phyloP scores from a whole-genome alignment of 768 basidiomycete genomes.

The Pholiota conissans region DNA sequence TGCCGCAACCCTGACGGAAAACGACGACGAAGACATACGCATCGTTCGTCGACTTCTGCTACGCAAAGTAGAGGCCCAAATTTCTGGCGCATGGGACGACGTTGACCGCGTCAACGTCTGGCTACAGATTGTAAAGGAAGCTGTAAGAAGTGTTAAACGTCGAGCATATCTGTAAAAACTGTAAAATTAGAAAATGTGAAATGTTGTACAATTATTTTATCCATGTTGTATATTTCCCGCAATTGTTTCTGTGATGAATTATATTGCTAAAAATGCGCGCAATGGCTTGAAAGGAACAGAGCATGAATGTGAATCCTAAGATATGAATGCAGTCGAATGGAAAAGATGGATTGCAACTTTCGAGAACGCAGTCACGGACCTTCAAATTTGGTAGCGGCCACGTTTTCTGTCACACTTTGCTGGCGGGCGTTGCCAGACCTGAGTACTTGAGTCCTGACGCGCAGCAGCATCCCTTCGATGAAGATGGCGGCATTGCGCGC shows the following conservation, averaged over 20 bases:
- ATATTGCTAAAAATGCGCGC: neutral
- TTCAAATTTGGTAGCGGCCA: neutral
- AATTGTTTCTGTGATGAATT: neutral
- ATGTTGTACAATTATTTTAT: constrained; percentile 10
- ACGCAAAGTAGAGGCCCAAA: constrained; percentile 62
- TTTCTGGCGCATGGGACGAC: constrained; percentile 57
- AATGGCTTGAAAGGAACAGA: neutral
- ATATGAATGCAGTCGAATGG: neutral
- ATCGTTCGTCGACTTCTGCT: constrained; percentile 62
- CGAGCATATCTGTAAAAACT: constrained; percentile 42
- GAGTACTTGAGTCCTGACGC: too few species aligned
- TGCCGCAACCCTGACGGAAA: constrained; percentile 47
- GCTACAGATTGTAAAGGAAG: constrained; percentile 66
- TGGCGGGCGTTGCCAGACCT: neutral
- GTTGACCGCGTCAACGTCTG: constrained; percentile 59
- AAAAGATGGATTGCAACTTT: constrained; percentile 34
- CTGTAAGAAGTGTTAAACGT: constrained; percentile 55
- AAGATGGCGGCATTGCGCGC: too few species aligned
- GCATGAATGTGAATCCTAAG: neutral
- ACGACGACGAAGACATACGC: constrained; percentile 65
- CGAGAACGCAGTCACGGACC: constrained; percentile 37
- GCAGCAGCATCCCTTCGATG: too few species aligned
- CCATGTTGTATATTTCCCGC: constrained; percentile 9
- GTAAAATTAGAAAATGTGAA: too few species aligned
- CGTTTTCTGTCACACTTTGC: neutral